These are phyloP conservation scores for Calonectria pseudoreteaudii DNA, from an alignment of 2,329 filamentous ascomycete species.

Conservation along the genomic window DNA sequence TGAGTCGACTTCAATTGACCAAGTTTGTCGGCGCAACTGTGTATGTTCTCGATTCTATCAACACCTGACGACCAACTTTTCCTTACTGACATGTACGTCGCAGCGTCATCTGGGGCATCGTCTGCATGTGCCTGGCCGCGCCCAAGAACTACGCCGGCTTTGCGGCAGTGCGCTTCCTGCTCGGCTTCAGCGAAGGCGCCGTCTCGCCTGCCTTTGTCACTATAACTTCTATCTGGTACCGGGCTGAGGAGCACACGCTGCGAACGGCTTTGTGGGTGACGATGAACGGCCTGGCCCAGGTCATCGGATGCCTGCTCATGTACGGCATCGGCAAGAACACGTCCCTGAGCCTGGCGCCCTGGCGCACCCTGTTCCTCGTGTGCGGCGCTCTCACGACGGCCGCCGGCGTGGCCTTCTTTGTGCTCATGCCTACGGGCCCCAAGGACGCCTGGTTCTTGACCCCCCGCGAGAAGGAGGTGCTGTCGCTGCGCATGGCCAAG, in stretches of 20 bases:
- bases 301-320: conserved; percentile 26
- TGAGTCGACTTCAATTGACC: conserved; percentile 61
- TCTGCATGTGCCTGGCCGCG: conserved; percentile 59
- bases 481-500: conserved; percentile 48
- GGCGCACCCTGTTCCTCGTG: conserved; percentile 61
- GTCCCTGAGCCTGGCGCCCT: conserved; percentile 53
- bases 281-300: conserved; percentile 26
- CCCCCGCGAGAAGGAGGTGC: conserved; percentile 54
- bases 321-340: conserved; percentile 54
- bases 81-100: neutral
- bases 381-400: conserved; percentile 60
- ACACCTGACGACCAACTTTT: neutral
- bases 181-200: conserved; percentile 49
- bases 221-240: conserved; percentile 28
- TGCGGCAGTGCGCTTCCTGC: conserved; percentile 53
- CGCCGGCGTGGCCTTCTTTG: conserved; percentile 57
- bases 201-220: conserved; percentile 26
- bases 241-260: conserved; percentile 23
- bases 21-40: conserved; percentile 62
- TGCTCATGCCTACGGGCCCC: conserved; percentile 59
- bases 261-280: conserved; percentile 28
- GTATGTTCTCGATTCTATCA: conserved; percentile 42
- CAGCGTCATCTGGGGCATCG: conserved; percentile 55
- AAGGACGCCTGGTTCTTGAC: conserved; percentile 62
- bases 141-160: conserved; percentile 54